A percentile compares a stretch with the other conserved stretches of the same genome.
These are phyloP conservation scores for Cynara cardunculus DNA, from an alignment of 129 eudicot species.

Conservation along the genomic window DNA sequence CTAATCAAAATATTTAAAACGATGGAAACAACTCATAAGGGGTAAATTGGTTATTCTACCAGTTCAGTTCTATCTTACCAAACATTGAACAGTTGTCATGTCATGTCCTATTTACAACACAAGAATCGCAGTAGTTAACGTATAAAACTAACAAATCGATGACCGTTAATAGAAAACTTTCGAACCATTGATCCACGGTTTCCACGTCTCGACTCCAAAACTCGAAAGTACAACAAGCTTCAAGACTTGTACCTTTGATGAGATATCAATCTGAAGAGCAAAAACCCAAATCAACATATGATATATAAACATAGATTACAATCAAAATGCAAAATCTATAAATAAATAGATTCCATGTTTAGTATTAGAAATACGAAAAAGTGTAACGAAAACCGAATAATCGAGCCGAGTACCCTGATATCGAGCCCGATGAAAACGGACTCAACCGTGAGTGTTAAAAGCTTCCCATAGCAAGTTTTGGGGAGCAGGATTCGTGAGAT, in stretches of 20 bases:
- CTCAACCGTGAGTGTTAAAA: conserved; percentile 36
- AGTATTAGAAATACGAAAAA: conserved; percentile 10
- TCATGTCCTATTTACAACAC: no score
- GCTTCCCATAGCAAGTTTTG: conserved; percentile 41
- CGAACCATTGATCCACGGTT: not conserved
- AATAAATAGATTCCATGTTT: conserved; percentile 11
- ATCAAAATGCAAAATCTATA: conserved; percentile 5
- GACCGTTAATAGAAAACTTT: not conserved
- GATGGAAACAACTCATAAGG: no score
- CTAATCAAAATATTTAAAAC: no score
- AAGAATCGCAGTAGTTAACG: no score
- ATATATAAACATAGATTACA: not conserved
- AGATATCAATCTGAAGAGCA: not conserved
- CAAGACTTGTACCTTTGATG: not conserved
- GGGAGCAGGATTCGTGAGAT: conserved; percentile 23
- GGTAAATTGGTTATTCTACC: no score
- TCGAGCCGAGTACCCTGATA: not conserved
- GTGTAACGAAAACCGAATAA: not conserved
- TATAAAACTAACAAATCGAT: not conserved
- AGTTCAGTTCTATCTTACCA: no score
- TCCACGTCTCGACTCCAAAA: no score
- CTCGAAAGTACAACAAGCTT: no score
- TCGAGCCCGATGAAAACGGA: not conserved
- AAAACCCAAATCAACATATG: not conserved
- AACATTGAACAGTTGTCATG: no score